Percentiles rank a stretch among this genome's conserved stretches.
These are phyloP conservation scores for Centaurea solstitialis DNA, from an alignment of 129 eudicot species.

Conservation along the genomic window DNA sequence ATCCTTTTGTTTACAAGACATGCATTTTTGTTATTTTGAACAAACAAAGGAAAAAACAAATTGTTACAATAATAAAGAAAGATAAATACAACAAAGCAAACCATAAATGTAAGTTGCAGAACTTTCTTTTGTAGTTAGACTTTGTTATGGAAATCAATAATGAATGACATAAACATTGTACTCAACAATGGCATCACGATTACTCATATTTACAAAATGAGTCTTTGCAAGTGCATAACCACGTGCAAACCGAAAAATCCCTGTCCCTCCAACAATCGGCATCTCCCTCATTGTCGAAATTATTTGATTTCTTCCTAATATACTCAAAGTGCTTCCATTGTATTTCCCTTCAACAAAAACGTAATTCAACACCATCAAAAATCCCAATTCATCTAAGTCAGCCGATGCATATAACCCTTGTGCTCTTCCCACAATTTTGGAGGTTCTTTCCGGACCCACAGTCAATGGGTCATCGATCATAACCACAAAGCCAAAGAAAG, in stretches of 20 bases:
- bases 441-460: conserved; percentile 16
- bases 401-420: conserved; percentile 22
- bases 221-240: conserved; percentile 34
- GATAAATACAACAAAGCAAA: background rate
- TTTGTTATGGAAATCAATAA: background rate
- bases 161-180: conserved; percentile 25
- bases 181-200: conserved; percentile 24
- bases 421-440: conserved; percentile 34
- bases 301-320: conserved; percentile 7
- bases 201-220: background rate
- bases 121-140: background rate
- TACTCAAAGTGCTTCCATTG: conserved; percentile 35
- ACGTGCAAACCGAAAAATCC: conserved; percentile 29
- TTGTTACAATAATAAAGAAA: no score
- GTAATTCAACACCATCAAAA: conserved; percentile 1
- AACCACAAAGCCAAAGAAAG: conserved; percentile 1
- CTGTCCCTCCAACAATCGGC: conserved; percentile 30
- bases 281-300: conserved; percentile 13
- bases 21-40: no score
- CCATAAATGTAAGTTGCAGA: no score
- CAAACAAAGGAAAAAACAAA: no score
- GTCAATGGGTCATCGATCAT: conserved; percentile 27
- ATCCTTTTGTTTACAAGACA: no score
- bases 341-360: conserved; percentile 32
- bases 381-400: background rate